These are phyloP conservation scores for Rubia yunnanensis DNA, from an alignment of 257 asterid species.

Conservation along the genomic window DNA sequence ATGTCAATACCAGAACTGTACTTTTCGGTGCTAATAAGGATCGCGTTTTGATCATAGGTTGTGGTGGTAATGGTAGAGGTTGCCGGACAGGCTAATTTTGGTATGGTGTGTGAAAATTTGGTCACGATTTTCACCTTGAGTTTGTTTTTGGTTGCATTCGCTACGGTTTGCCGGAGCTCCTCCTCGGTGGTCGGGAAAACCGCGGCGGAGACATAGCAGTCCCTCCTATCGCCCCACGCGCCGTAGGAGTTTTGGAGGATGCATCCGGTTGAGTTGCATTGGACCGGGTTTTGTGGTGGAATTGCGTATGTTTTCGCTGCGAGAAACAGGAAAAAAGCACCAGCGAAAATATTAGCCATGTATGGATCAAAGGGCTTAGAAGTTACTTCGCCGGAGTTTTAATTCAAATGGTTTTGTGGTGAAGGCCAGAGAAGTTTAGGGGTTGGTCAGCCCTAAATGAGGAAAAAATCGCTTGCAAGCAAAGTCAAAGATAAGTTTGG, in stretches of 20 bases:
- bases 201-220: slow-evolving; percentile 37
- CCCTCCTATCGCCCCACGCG: slow-evolving; percentile 55
- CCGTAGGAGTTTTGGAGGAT: slow-evolving; percentile 56
- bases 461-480: slow-evolving; percentile 25
- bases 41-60: slow-evolving; percentile 9
- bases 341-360: slow-evolving; percentile 1
- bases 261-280: slow-evolving; percentile 47
- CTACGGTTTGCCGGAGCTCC: slow-evolving; percentile 50
- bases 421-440: not conserved
- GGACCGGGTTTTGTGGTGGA: slow-evolving; percentile 66
- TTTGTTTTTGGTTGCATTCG: slow-evolving; percentile 40
- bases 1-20: slow-evolving; percentile 29
- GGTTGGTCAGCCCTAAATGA: not conserved
- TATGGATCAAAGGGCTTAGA: not conserved
- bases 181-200: slow-evolving; percentile 61
- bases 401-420: not conserved
- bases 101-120: slow-evolving; percentile 70
- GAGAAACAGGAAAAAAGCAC: slow-evolving; percentile 7
- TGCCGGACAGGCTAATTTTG: slow-evolving; percentile 56
- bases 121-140: slow-evolving; percentile 56
- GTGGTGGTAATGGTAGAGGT: not conserved
- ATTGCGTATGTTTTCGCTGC: slow-evolving; percentile 18
- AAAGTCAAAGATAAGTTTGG: slow-evolving; percentile 10
- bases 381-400: too few relatives aligned
- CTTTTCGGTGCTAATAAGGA: slow-evolving; percentile 64